A percentile compares a stretch with the other conserved stretches of the same genome.
These are phyloP conservation scores for Acacia confusa DNA, from an alignment of 306 rosid species.

Conservation along the genomic window DNA sequence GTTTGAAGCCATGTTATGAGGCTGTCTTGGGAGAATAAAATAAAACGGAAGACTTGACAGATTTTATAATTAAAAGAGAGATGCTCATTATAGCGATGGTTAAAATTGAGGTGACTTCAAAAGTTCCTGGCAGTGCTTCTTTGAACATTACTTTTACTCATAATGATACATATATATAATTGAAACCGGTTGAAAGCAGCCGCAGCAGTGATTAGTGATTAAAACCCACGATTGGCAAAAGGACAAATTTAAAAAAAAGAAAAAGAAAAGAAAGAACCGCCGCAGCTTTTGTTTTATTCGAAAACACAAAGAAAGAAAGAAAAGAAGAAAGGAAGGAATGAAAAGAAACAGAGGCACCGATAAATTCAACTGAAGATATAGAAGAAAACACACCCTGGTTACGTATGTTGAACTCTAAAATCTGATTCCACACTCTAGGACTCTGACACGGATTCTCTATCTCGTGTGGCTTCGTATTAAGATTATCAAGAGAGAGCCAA, in stretches of 20 bases:
- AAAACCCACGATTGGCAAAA: neutral
- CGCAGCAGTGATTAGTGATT: neutral
- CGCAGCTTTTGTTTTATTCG: neutral
- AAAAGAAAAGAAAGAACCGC: neutral
- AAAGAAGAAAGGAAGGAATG: neutral
- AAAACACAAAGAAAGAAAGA: too few relatives aligned
- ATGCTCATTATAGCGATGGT: too few relatives aligned
- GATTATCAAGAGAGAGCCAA: slow-evolving; percentile 6
- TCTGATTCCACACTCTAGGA: slow-evolving; percentile 45
- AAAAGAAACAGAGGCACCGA: neutral
- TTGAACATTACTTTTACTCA: neutral
- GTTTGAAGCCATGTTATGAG: neutral
- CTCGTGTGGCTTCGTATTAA: slow-evolving; percentile 24
- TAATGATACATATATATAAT: neutral
- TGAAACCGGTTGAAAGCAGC: neutral
- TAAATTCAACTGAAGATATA: neutral
- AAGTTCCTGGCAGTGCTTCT: neutral
- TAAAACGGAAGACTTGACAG: neutral
- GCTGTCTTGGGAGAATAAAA: neutral
- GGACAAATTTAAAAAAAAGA: neutral
- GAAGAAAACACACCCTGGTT: slow-evolving; percentile 28
- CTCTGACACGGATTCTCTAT: slow-evolving; percentile 32
- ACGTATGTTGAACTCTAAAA: slow-evolving; percentile 37
- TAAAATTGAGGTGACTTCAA: neutral
- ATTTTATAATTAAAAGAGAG: neutral